Evolutionary conservation across 108 stramenopile genomes (phyloP).

Genomic region (Phaeodactylum tricornutum): DNA sequence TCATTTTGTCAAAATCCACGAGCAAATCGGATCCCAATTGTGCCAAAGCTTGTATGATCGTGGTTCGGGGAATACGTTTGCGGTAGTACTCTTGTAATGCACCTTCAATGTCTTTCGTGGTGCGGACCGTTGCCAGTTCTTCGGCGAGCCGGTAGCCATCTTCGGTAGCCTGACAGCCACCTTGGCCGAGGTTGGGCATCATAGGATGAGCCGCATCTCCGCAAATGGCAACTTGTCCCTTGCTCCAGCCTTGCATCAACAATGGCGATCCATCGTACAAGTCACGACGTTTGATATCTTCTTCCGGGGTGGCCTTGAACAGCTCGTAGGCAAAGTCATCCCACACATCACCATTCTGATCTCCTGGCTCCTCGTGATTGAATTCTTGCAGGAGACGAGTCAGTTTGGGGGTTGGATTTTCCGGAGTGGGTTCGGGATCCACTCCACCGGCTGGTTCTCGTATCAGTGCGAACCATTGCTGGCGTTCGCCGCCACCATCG

Average conservation of each 20-base stretch:
- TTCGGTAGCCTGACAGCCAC: conserved; percentile 94
- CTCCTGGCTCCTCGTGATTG: conserved; percentile 45
- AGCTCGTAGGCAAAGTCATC: conserved; percentile 86
- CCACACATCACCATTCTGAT: conserved; percentile 84
- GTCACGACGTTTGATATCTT: conserved; percentile 92
- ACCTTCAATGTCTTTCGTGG: conserved; percentile 57
- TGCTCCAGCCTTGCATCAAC: conserved; percentile 72
- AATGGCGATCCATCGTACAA: conserved; percentile 94
- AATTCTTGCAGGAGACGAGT: conserved; percentile 80
- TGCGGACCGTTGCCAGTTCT: conserved; percentile 72
- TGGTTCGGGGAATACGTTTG: conserved; percentile 63
- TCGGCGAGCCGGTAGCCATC: conserved; percentile 90
- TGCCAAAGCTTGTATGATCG: conserved; percentile 81
- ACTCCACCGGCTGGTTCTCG: conserved; percentile 84
- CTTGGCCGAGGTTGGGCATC: conserved; percentile 92
- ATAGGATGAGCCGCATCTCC: conserved; percentile 96
- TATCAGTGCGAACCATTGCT: conserved; percentile 97
- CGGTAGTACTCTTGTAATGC: conserved; percentile 61
- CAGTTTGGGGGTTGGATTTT: conserved; percentile 80
- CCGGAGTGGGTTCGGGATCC: conserved; percentile 72
- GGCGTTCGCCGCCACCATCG: conserved; percentile 93
- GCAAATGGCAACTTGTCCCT: conserved; percentile 84
- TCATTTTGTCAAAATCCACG: conserved; percentile 90
- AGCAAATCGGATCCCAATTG: conserved; percentile 84
- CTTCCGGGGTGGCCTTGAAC: conserved; percentile 84